Evolutionary conservation across 1,284 basidiomycete genomes (phyloP), one percentile per base, ranked within the genome.

Genomic region (Vanrija pseudolonga): DNA sequence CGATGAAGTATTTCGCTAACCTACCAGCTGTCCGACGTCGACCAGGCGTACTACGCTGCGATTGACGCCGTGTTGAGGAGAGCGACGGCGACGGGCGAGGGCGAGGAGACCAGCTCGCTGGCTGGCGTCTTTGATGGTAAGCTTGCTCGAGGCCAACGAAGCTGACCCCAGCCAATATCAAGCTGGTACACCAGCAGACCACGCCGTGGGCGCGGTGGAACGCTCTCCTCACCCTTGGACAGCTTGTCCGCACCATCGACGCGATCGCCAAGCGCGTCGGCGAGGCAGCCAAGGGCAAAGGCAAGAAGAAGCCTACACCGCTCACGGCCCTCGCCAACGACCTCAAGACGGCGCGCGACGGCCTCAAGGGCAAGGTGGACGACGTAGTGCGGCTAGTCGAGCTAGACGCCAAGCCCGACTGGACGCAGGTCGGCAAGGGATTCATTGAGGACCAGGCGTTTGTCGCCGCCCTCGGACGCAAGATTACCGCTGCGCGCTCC

Each of bases 301-400:
- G 64, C 17, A 66, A 66, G 47, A 68, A 66, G 52, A 60, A 61
- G 32, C 47, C 57, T 3, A 38, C 59, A 8, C 42, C 43, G 2
- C 41, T 62, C 1, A 39, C 47, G 3, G 45, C 52, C 7, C 44
- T 62, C 20, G 37, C 51, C 2, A 39, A 20, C 19, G 49, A 44
- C 18, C 41, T 58, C 20, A 47, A 47, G 32, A 23, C 20, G 11
- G 56, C 52, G 19, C 47, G 52, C 4, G 59, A 51, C 26, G 37
- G 37, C 11, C 41, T 56, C 18, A 26, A 20, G 6, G 36, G 11
- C 17, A 9, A 15, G 23, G 32, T 23, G 6, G 32, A 23, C 7
- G 18, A 40, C n/a, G 39, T 12, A 3, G n/a, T 40, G 39, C n/a
- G 19, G 15, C 12, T 15, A 32, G 32, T 15, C 1, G 49, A 18